phyloP scores from a whole-genome alignment of 1,139 yeast species.

The Nadsonia commutata region DNA sequence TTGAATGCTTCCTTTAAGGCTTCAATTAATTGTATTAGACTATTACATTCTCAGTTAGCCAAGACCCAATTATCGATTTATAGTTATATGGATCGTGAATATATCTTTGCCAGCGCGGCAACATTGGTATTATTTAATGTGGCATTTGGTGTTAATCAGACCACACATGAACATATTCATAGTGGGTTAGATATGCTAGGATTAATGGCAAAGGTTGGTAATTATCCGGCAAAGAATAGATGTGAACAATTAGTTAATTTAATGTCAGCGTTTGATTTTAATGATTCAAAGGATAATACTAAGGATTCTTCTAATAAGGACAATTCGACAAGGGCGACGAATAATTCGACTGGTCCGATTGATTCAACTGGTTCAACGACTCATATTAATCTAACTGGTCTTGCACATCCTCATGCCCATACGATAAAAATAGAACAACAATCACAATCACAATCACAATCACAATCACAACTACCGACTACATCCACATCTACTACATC shows the following conservation, averaged over 20 bases:
- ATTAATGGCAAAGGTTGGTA: constrained; percentile 62
- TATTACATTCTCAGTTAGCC: constrained; percentile 57
- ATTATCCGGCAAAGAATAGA: constrained; percentile 36
- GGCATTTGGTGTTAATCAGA: constrained; percentile 72
- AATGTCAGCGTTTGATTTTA: constrained; percentile 10
- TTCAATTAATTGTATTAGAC: constrained; percentile 61
- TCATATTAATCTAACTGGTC: too few species aligned
- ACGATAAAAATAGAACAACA: too few species aligned
- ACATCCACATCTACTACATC: too few species aligned
- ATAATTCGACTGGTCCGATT: too few species aligned
- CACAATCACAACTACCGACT: too few species aligned
- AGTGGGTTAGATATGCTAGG: constrained; percentile 60
- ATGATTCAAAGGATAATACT: constrained; percentile 3
- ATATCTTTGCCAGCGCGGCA: constrained; percentile 66
- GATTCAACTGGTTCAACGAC: too few species aligned
- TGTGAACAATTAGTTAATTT: constrained; percentile 11
- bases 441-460: too few species aligned
- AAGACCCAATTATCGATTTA: constrained; percentile 70
- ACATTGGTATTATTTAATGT: constrained; percentile 64
- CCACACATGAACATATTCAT: constrained; percentile 56
- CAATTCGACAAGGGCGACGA: too few species aligned
- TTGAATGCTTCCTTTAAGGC: constrained; percentile 76
- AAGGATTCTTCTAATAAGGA: background rate
- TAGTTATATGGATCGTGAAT: constrained; percentile 85
- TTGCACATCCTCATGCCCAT: too few species aligned